These are phyloP conservation scores for Isoetes taiwanensis DNA, from an alignment of 75 land plant species.

Conservation along the genomic window DNA sequence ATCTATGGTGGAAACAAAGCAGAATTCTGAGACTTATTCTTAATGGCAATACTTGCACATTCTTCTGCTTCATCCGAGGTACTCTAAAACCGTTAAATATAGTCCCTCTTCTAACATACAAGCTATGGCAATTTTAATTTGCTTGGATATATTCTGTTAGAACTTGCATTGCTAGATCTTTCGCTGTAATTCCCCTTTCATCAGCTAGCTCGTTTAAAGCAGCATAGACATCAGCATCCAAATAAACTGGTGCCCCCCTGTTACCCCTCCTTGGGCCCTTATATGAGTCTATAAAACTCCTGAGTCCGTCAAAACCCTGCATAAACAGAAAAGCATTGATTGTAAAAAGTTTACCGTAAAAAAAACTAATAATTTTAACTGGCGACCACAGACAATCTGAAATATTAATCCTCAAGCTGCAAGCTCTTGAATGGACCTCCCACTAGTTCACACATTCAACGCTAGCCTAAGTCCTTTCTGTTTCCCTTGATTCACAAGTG, in stretches of 20 bases:
- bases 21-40: too few species aligned
- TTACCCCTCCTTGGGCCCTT: slow-evolving; percentile 29
- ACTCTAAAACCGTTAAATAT: too few species aligned
- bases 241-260: slow-evolving; percentile 17
- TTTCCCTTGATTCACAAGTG: too few species aligned
- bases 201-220: slow-evolving; percentile 41
- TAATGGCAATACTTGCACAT: too few species aligned
- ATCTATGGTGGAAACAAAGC: too few species aligned
- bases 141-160: slow-evolving; percentile 43
- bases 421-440: too few species aligned
- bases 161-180: slow-evolving; percentile 46
- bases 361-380: not conserved
- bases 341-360: not conserved
- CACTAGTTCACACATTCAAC: not conserved
- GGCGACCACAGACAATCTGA: not conserved
- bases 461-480: not conserved
- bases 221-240: slow-evolving; percentile 41
- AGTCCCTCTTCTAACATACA: too few species aligned
- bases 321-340: not conserved
- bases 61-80: too few species aligned
- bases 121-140: too few species aligned
- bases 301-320: slow-evolving; percentile 65
- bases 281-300: slow-evolving; percentile 51
- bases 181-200: slow-evolving; percentile 35
- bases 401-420: too few species aligned